Evolutionary conservation across 108 stramenopile genomes (phyloP).

Genomic region (Nitzschia inconspicua): DNA sequence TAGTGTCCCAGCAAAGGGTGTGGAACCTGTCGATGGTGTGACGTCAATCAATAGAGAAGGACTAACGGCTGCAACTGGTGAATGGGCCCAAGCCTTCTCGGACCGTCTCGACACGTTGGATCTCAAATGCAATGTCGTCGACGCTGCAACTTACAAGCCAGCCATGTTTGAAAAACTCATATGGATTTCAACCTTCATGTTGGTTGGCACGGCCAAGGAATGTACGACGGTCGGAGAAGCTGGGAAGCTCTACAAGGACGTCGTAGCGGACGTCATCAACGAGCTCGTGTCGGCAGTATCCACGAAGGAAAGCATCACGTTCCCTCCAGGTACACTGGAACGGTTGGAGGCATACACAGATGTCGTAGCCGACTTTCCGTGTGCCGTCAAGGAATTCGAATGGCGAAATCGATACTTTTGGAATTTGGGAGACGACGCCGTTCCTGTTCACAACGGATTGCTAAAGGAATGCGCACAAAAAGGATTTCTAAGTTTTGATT

Average conservation of each 20-base stretch:
- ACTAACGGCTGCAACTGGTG: slow-evolving; percentile 84
- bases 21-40: slow-evolving; percentile 85
- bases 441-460: slow-evolving; percentile 64
- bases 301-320: slow-evolving; percentile 55
- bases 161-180: slow-evolving; percentile 94
- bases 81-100: slow-evolving; percentile 75
- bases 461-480: slow-evolving; percentile 54
- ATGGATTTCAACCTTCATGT: slow-evolving; percentile 91
- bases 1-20: slow-evolving; percentile 80
- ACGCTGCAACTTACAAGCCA: slow-evolving; percentile 52
- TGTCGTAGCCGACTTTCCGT: slow-evolving; percentile 88
- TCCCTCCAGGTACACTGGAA: slow-evolving; percentile 41
- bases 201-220: slow-evolving; percentile 81
- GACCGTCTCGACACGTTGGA: slow-evolving; percentile 64
- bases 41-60: slow-evolving; percentile 89
- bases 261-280: slow-evolving; percentile 50
- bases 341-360: slow-evolving; percentile 89
- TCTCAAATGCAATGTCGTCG: slow-evolving; percentile 79
- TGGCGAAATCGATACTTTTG: slow-evolving; percentile 90
- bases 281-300: slow-evolving; percentile 62
- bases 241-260: slow-evolving; percentile 42
- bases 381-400: slow-evolving; percentile 92
- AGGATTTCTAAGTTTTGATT: slow-evolving; percentile 64
- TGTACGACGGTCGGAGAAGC: slow-evolving; percentile 79
- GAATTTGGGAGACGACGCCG: slow-evolving; percentile 53